Percentiles rank a stretch among this genome's conserved stretches.
Conservation (phyloP, 805 yeast species). For the Jamesozyma gamospora region DNA sequence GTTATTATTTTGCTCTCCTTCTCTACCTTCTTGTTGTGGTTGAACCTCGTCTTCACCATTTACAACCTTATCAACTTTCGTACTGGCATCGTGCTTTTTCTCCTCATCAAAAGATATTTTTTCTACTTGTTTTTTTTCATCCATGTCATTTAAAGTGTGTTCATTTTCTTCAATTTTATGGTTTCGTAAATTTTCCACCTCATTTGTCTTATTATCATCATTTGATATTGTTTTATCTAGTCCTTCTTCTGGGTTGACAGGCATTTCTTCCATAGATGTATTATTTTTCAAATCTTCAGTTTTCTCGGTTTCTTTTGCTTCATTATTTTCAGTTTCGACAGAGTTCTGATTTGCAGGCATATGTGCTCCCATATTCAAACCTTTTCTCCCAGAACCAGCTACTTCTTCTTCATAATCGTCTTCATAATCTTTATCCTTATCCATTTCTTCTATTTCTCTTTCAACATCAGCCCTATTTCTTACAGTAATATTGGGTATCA, state of each 20-base stretch:
- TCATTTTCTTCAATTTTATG: conserved; percentile 10
- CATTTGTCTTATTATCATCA: too few relatives aligned
- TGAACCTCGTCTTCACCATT: conserved; percentile 4
- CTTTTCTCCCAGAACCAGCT: conserved; percentile 30
- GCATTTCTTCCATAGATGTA: too few relatives aligned
- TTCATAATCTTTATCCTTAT: conserved; percentile 31
- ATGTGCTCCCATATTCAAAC: conserved; percentile 30
- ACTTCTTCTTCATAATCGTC: conserved; percentile 28
- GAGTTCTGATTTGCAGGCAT: conserved; percentile 18
- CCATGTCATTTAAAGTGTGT: conserved; percentile 17
- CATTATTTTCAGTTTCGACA: conserved; percentile 2
- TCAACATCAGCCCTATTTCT: conserved; percentile 66
- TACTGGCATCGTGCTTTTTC: neutral
- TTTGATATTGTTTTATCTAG: too few relatives aligned
- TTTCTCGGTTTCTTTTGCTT: neutral
- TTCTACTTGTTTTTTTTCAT: neutral
- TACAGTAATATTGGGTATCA: conserved; percentile 81
- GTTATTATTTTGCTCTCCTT: conserved; percentile 1
- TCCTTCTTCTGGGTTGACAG: too few relatives aligned
- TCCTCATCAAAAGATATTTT: conserved; percentile 21
- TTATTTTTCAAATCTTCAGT: neutral
- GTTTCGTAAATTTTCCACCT: too few relatives aligned
- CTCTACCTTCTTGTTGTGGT: conserved; percentile 10
- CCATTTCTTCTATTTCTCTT: conserved; percentile 43
- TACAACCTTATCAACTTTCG: neutral